Base-by-base conservation (phyloP, 2,329 filamentous ascomycete species). In the Knufia fluminis region DNA sequence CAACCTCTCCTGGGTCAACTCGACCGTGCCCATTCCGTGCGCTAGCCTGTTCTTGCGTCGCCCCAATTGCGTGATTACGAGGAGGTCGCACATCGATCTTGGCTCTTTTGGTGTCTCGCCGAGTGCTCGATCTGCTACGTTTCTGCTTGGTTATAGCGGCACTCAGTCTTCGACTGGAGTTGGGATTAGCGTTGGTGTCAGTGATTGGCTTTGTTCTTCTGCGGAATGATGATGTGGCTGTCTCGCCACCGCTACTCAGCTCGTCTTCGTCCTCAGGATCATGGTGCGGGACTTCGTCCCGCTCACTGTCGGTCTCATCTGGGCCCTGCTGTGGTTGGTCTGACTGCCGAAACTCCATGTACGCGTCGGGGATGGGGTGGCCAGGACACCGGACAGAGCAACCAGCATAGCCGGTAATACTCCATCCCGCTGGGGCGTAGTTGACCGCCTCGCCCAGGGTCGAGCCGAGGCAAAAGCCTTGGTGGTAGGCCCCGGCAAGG, bases 51-150 rank as follows among this genome's bases (percentile, higher is more conserved):
- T 4, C 35, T 38, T 38, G 6, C 35, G 35, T 7, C 6, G n/a
- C n/a, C 6, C 35, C 35, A 38, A 38, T 16, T 4, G 35, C n/a
- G 35, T 38, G 6, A 38, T 20, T 38, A 4, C 6, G 6, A 38
- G n/a, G 35, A 38, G 35, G 35, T 38, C 35, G 35, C n/a, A 38
- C 6, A 38, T 38, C 35, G 35, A 38, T 4, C 35, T 38, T 38
- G 35, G n/a, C n/a, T n/a, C n/a, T 38, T n/a, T 38, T 38, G n/a
- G 35, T 38, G n/a, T 38, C 6, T 7, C 35, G 6, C n/a, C 35
- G 35, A 38, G 35, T n/a, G 35, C 35, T 38, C 35, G 17, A 38
- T n/a, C 35, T n/a, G 35, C 6, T 4, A 4, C 6, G 35, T 38
- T n/a, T 38, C 35, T 38, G 6, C 35, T n/a, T 38, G 6, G 6